phyloP scores from a whole-genome alignment of 1,284 basidiomycete species.

The Austroboletus novae-zelandiae region DNA sequence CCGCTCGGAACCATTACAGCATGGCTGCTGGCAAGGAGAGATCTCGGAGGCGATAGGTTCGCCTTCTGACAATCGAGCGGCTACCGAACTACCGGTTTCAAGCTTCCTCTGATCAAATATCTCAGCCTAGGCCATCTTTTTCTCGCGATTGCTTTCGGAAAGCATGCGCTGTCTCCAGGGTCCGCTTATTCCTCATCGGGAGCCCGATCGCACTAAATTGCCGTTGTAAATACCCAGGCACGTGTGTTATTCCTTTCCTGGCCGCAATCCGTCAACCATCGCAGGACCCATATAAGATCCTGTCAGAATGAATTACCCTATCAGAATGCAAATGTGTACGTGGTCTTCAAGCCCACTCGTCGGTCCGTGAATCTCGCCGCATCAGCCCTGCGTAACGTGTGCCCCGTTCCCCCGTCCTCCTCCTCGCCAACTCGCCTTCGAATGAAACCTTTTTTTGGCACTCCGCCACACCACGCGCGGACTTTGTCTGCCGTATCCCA shows the following conservation, averaged over 20 bases:
- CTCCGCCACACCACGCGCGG: slow-evolving; percentile 7
- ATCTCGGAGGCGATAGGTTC: slow-evolving; percentile 35
- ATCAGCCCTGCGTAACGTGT: slow-evolving; percentile 18
- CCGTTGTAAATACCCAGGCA: slow-evolving; percentile 28
- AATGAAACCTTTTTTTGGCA: slow-evolving; percentile 9
- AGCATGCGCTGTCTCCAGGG: slow-evolving; percentile 32
- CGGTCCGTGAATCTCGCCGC: slow-evolving; percentile 23
- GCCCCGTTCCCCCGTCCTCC: slow-evolving; percentile 4
- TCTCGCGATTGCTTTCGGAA: slow-evolving; percentile 27
- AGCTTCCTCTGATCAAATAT: slow-evolving; percentile 26
- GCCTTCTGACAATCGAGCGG: slow-evolving; percentile 36
- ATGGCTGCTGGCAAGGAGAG: slow-evolving; percentile 28
- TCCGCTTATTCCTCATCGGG: slow-evolving; percentile 29
- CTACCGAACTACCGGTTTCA: slow-evolving; percentile 28
- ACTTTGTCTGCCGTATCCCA: slow-evolving; percentile 1
- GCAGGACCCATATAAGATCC: slow-evolving; percentile 6
- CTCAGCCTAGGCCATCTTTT: slow-evolving; percentile 28
- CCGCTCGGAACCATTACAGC: slow-evolving; percentile 31
- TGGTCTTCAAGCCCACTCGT: slow-evolving; percentile 14
- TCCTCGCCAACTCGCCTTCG: slow-evolving; percentile 1
- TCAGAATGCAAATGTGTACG: slow-evolving; percentile 28
- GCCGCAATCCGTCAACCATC: slow-evolving; percentile 2
- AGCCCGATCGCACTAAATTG: slow-evolving; percentile 27
- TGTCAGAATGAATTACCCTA: slow-evolving; percentile 23
- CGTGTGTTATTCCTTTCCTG: slow-evolving; percentile 24